phyloP scores from a whole-genome alignment of 2,329 filamentous ascomycete genomes.

The Talaromyces amestolkiae region DNA sequence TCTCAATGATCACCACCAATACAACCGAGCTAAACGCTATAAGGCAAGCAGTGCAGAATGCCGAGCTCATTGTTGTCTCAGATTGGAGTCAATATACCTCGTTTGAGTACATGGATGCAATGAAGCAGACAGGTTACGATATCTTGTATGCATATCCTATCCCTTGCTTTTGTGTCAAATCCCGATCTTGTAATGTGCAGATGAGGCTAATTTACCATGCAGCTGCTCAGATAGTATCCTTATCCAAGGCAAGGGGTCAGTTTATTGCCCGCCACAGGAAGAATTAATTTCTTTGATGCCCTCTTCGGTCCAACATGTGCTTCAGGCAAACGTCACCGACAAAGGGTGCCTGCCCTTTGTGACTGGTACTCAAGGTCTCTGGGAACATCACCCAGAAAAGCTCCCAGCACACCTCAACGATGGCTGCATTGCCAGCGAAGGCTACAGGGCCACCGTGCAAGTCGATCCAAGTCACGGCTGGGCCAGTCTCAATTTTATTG shows the following conservation, averaged over 20 bases:
- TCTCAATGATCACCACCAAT: conserved; percentile 31
- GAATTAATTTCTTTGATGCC: conserved; percentile 17
- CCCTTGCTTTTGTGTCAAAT: neutral
- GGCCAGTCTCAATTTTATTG: conserved; percentile 41
- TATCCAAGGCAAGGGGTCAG: conserved; percentile 56
- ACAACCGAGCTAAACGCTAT: conserved; percentile 44
- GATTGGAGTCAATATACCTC: conserved; percentile 59
- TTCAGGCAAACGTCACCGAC: conserved; percentile 26
- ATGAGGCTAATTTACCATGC: conserved; percentile 23
- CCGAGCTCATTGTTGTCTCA: conserved; percentile 52
- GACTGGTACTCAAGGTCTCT: conserved; percentile 15
- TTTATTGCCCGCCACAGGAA: conserved; percentile 17
- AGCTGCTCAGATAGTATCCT: conserved; percentile 61
- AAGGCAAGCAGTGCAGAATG: conserved; percentile 48
- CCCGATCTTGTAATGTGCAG: neutral
- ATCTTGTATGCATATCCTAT: conserved; percentile 14
- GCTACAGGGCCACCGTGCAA: conserved; percentile 28
- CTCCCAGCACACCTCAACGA: conserved; percentile 18
- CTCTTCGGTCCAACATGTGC: conserved; percentile 4
- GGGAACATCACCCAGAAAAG: conserved; percentile 17
- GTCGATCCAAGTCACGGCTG: conserved; percentile 36
- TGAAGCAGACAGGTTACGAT: conserved; percentile 18
- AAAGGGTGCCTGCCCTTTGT: conserved; percentile 20
- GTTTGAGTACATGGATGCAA: conserved; percentile 30
- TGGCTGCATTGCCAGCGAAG: conserved; percentile 24